Conservation (phyloP, 2,329 filamentous ascomycete species). For the Coniochaeta prunicola region DNA sequence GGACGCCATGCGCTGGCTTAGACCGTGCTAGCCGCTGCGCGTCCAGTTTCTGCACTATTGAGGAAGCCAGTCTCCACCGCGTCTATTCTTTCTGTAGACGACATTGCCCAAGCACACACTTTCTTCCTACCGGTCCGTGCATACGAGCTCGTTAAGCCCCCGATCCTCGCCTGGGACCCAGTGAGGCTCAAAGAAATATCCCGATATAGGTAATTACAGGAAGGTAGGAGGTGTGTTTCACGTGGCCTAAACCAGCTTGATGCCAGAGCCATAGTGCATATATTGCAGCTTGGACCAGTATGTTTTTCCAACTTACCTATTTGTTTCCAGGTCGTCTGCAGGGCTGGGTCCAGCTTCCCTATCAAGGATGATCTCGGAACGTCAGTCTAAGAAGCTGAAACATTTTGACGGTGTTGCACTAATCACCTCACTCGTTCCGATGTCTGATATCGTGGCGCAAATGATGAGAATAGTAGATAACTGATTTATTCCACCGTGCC, state of each 20-base stretch:
- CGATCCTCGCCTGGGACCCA: background rate
- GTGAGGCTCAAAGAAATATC: background rate
- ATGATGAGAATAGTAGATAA: too few relatives aligned
- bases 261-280: background rate
- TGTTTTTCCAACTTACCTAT: background rate
- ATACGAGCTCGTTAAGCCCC: background rate
- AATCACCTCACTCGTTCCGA: too few relatives aligned
- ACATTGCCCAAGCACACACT: background rate
- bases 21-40: background rate
- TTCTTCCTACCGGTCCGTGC: background rate
- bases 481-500: too few relatives aligned
- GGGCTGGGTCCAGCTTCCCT: background rate
- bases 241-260: background rate
- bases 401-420: too few relatives aligned
- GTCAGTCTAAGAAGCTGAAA: too few relatives aligned
- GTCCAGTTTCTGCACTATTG: background rate
- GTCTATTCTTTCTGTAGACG: background rate
- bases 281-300: background rate
- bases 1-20: background rate
- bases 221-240: background rate
- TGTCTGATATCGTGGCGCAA: too few relatives aligned
- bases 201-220: background rate
- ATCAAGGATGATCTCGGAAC: too few relatives aligned
- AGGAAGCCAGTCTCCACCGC: too few relatives aligned
- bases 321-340: background rate